These are phyloP conservation scores for Alternaria hordeiaustralica DNA, from an alignment of 2,329 filamentous ascomycete genomes.

Conservation along the genomic window DNA sequence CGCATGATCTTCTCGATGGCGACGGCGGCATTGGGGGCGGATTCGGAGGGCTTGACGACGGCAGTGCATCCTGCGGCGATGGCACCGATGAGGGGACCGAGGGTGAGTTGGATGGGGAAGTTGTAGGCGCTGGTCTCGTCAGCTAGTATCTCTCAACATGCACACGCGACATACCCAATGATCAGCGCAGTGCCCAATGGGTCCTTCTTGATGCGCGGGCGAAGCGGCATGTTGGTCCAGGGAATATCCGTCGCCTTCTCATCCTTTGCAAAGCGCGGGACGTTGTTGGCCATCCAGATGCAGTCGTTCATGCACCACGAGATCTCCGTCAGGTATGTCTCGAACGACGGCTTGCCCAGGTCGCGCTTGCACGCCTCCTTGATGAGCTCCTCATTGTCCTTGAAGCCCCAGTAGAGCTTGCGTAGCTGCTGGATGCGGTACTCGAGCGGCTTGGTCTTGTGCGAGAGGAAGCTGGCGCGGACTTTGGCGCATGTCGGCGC, in stretches of 20 bases:
- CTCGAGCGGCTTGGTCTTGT: constrained; percentile 81
- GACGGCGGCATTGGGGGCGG: constrained; percentile 75
- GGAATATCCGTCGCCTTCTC: constrained; percentile 75
- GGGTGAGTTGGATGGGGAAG: constrained; percentile 82
- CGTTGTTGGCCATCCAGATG: constrained; percentile 75
- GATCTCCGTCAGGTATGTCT: constrained; percentile 76
- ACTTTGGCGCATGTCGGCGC: constrained; percentile 56
- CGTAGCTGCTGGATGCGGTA: constrained; percentile 87
- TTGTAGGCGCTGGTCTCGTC: constrained; percentile 75
- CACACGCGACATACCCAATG: constrained; percentile 57
- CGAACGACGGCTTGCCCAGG: constrained; percentile 77
- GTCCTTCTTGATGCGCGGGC: constrained; percentile 81
- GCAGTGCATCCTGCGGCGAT: constrained; percentile 92
- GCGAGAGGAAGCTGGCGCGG: constrained; percentile 74
- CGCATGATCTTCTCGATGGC: constrained; percentile 81
- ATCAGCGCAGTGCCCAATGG: constrained; percentile 83
- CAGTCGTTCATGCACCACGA: constrained; percentile 83
- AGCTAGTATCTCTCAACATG: not conserved
- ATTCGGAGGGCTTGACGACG: constrained; percentile 89
- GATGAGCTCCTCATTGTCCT: constrained; percentile 77
- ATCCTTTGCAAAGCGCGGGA: constrained; percentile 83
- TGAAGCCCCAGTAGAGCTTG: constrained; percentile 92
- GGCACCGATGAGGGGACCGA: constrained; percentile 83
- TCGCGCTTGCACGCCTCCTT: constrained; percentile 78
- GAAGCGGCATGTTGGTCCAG: constrained; percentile 71